Base-by-base conservation (phyloP, 805 yeast species). In the Suhomyces canberraensis region DNA sequence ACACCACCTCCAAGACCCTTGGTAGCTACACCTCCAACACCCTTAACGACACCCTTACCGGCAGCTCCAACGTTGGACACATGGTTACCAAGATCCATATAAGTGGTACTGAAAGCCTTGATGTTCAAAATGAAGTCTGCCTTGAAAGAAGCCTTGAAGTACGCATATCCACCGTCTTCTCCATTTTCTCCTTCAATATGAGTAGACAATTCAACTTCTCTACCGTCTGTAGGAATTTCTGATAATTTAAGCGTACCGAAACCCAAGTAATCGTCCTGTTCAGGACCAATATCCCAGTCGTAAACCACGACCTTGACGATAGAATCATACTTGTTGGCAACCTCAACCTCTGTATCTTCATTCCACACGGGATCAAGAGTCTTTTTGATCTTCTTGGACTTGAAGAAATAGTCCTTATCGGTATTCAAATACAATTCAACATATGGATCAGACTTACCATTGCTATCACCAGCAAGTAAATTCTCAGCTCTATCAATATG, bases 201-300 rank as follows among this genome's bases (percentile, higher is more conserved):
- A 29, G 81, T 61, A 25, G 34, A 31, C 3, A 36, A 16, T 31
- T 72, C 78, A 39, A 74, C 54, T 13, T 74, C 79, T 11, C 65
- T 60, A 17, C 75, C 73, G 14, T 46, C 43, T 19, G 67, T 65
- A 4, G 61, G 51, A 14, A 90, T 65, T 11, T 77, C 76, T 0
- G 75, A 58, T 39, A 91, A 63, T 8, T 76, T 72, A 38, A 89
- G 56, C 16, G 54, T 48, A 8, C 79, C 85, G 21, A 66, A 68
- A 39, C 98, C 95, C 37, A 93, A 70, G 45, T 71, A 67, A 60
- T 93, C 99, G 60, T 93, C 91, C 42, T 76, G 77, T 40, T 81
- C 88, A 31, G 87, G 80, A 47, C 96, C 96, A 46, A 91, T 78
- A 61, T 93, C 99, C 96, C 97, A 91, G 58, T 93, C 99, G 53